Percentiles rank a stretch among this genome's conserved stretches.
These are phyloP conservation scores for Hortiboletus flavorubellus DNA, from an alignment of 768 basidiomycete species.

Conservation along the genomic window DNA sequence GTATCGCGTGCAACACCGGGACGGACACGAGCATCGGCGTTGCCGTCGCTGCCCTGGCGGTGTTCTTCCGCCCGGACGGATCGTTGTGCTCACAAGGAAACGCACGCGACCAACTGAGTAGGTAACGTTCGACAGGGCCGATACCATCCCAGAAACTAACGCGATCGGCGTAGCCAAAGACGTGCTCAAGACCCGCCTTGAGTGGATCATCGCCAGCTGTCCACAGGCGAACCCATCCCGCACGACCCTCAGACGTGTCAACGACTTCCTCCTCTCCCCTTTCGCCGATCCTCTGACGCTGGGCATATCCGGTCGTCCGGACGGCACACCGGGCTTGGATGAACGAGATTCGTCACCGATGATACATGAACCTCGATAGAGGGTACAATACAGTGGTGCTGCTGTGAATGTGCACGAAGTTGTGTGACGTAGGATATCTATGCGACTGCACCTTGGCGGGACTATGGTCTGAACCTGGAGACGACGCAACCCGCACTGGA, in stretches of 20 bases:
- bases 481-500: conserved; percentile 33
- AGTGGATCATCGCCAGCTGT: conserved; percentile 79
- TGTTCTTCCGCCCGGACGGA: conserved; percentile 58
- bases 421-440: not conserved
- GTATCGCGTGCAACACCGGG: conserved; percentile 54
- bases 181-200: conserved; percentile 66
- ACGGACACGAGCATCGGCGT: conserved; percentile 65
- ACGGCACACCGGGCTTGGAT: not conserved
- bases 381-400: not conserved
- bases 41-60: conserved; percentile 52
- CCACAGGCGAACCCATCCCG: conserved; percentile 83
- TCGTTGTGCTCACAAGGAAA: conserved; percentile 13
- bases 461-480: conserved; percentile 2
- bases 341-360: not conserved
- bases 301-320: not conserved
- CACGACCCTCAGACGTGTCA: conserved; percentile 73
- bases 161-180: conserved; percentile 44
- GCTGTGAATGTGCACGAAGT: not conserved
- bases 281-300: not conserved
- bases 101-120: conserved; percentile 16
- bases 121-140: conserved; percentile 5
- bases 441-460: not conserved
- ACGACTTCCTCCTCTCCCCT: conserved; percentile 63
- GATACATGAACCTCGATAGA: not conserved
- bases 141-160: not conserved